phyloP scores from a whole-genome alignment of 2,329 filamentous ascomycete species.

The Neofusicoccum parvum region DNA sequence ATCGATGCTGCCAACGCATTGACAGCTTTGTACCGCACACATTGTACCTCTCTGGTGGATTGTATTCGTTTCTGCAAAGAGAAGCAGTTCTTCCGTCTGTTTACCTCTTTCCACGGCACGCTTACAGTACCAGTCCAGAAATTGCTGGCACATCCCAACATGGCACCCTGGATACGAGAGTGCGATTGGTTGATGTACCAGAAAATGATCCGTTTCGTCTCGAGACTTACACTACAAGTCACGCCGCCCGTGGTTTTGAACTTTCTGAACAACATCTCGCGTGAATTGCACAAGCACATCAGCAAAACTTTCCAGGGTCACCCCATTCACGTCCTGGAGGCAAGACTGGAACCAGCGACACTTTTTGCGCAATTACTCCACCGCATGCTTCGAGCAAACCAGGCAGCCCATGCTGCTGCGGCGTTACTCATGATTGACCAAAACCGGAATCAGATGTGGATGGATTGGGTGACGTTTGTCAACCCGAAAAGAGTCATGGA shows the following conservation, averaged over 20 bases:
- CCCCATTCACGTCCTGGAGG: conserved; percentile 80
- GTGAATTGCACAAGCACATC: conserved; percentile 78
- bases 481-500: conserved; percentile 60
- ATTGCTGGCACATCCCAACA: conserved; percentile 75
- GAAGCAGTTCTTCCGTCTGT: conserved; percentile 93
- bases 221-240: conserved; percentile 85
- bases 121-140: conserved; percentile 97
- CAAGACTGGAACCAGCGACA: conserved; percentile 84
- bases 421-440: conserved; percentile 88
- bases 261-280: conserved; percentile 83
- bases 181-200: conserved; percentile 96
- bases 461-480: conserved; percentile 75
- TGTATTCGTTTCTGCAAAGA: conserved; percentile 95
- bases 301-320: conserved; percentile 77
- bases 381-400: conserved; percentile 86
- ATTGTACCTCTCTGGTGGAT: conserved; percentile 93
- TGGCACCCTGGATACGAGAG: conserved; percentile 92
- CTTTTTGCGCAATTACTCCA: conserved; percentile 86
- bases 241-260: conserved; percentile 86
- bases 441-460: conserved; percentile 93
- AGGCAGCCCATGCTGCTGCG: conserved; percentile 89
- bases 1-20: conserved; percentile 83
- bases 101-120: conserved; percentile 92
- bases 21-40: conserved; percentile 84
- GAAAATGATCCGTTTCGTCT: conserved; percentile 91